Conservation (phyloP, 2,329 filamentous ascomycete species). For the Pestalotiopsis sp. region DNA sequence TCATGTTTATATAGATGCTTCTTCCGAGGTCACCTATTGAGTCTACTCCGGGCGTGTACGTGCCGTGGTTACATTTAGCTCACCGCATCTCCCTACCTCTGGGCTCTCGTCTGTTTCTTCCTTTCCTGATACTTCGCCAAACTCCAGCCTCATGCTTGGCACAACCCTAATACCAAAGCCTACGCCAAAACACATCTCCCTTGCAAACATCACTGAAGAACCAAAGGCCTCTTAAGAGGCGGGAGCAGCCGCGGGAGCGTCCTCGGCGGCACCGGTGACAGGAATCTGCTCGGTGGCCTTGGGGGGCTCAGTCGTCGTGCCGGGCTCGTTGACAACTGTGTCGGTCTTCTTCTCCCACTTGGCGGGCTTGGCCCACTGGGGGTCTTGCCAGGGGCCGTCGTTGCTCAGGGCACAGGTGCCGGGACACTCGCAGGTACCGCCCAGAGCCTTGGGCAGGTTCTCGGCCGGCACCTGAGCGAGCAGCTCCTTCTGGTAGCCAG, state of each 20-base stretch:
- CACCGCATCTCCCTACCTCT: neutral
- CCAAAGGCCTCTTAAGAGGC: slow-evolving; percentile 25
- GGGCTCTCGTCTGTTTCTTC: neutral
- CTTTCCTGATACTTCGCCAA: neutral
- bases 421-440: slow-evolving; percentile 77
- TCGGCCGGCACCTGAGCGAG: slow-evolving; percentile 82
- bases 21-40: neutral
- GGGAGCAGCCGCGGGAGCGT: slow-evolving; percentile 22
- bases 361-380: slow-evolving; percentile 63
- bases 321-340: slow-evolving; percentile 31
- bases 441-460: slow-evolving; percentile 85
- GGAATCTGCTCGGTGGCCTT: slow-evolving; percentile 12
- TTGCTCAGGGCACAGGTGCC: slow-evolving; percentile 87
- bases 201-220: slow-evolving; percentile 5
- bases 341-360: slow-evolving; percentile 54
- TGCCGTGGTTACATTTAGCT: neutral
- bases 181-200: slow-evolving; percentile 5
- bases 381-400: slow-evolving; percentile 83
- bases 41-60: neutral
- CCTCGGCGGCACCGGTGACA: slow-evolving; percentile 10
- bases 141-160: neutral
- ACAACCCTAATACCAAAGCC: slow-evolving; percentile 3
- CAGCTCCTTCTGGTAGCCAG: slow-evolving; percentile 79
- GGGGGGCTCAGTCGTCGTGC: slow-evolving; percentile 20
- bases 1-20: neutral